A percentile compares a stretch with the other conserved stretches of the same genome.
These are phyloP conservation scores for Leucosporidium creatinivorum DNA, from an alignment of 768 basidiomycete genomes.

Conservation along the genomic window DNA sequence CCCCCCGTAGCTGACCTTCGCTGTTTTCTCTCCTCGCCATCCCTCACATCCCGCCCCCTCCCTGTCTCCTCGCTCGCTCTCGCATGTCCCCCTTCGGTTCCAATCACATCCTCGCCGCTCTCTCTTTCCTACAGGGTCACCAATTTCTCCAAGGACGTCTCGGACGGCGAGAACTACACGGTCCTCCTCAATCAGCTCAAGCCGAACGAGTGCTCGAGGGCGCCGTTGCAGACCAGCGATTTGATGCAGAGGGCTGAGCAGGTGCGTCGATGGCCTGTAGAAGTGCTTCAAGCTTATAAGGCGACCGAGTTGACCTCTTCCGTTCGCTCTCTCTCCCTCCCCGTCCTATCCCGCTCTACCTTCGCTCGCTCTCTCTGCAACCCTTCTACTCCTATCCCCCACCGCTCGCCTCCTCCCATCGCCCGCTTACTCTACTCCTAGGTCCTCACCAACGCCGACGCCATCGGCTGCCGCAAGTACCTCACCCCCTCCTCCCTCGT, in stretches of 20 bases:
- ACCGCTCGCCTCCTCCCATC: too few relatives aligned
- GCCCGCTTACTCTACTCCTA: conserved; percentile 31
- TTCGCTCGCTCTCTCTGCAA: background rate
- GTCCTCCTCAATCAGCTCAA: conserved; percentile 91
- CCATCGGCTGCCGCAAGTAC: conserved; percentile 92
- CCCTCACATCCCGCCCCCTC: background rate
- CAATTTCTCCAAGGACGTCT: conserved; percentile 97
- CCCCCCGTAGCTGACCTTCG: background rate
- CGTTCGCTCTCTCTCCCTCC: too few relatives aligned
- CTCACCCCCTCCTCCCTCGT: conserved; percentile 85
- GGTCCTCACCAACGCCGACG: conserved; percentile 87
- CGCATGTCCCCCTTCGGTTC: too few relatives aligned
- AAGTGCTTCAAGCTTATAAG: too few relatives aligned
- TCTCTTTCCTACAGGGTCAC: conserved; percentile 71
- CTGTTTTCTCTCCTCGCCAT: background rate
- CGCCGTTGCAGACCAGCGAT: conserved; percentile 79
- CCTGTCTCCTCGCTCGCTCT: too few relatives aligned
- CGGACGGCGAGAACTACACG: conserved; percentile 95
- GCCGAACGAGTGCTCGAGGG: conserved; percentile 82
- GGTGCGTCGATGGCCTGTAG: conserved; percentile 41
- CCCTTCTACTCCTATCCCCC: background rate
- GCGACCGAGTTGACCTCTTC: too few relatives aligned
- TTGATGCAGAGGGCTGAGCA: conserved; percentile 79
- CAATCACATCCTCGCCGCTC: too few relatives aligned
- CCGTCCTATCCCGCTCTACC: too few relatives aligned